Base-by-base conservation (phyloP, 148 eudicot genomes). In the Polygonum aviculare region DNA sequence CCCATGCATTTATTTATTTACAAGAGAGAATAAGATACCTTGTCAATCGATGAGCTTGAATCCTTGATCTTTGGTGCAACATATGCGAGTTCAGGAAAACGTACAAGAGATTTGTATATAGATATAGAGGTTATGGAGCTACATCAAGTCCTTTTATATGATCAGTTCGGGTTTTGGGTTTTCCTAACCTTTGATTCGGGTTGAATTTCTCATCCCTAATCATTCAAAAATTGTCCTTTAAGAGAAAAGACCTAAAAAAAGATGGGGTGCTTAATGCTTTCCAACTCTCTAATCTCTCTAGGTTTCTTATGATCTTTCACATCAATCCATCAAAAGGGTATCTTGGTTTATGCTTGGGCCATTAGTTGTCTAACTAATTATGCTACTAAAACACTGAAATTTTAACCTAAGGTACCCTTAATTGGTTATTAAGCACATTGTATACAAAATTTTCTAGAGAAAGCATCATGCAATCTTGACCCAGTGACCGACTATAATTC, bases 1-100 rank as follows among this genome's bases (percentile, higher is more conserved):
- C 31, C 31, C 31, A 26, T 26, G 31, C 31, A 26, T 1, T 26
- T 26, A 1, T 26, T 26, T 26, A 26, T 26, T 0, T 26, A 26
- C 0, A 26, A 26, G 31, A 26, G 0, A 26, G 31, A 26, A 7
- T 44, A 44, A 31, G 41, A 51, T 83, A 86, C 88, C 86, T 80
- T 55, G 12, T 77, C 73, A 86, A 83, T 75, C 77, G 78, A n/a
- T 78, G 86, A 70, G 83, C 67, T 55, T 55, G 86, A 78, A 81
- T 75, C 55, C 49, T 81, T 2, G 74, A 47, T 69, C 86, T 38
- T 38, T 70, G 45, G 47, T 36, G 74, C 74, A 70, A 18, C 74
- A 36, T 45, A 39, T 39, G 41, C 4, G 4, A 39, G 41, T 39
- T 39, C 41, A 39, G 41, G 7, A 39, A 26, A 39, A 1, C 31